phyloP scores from a whole-genome alignment of 306 rosid species.

The Vicia villosa region DNA sequence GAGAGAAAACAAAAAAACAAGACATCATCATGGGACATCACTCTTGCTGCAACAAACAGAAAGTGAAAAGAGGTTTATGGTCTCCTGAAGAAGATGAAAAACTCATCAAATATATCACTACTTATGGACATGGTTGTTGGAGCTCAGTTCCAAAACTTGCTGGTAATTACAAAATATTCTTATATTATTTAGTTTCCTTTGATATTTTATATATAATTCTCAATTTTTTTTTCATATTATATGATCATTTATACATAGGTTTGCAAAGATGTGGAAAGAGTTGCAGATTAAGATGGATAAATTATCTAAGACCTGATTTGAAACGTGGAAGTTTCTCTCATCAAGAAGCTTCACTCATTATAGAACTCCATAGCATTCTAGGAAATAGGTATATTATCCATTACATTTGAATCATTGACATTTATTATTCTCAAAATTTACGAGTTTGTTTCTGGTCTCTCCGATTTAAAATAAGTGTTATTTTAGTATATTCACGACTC shows the following conservation, averaged over 20 bases:
- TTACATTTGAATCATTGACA: slow-evolving; percentile 22
- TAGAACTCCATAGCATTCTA: slow-evolving; percentile 86
- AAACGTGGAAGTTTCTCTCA: slow-evolving; percentile 95
- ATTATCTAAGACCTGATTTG: slow-evolving; percentile 91
- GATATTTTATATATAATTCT: neutral
- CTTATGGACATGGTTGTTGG: slow-evolving; percentile 96
- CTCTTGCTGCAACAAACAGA: slow-evolving; percentile 96
- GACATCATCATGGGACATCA: slow-evolving; percentile 69
- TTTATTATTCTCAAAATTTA: neutral
- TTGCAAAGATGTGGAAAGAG: slow-evolving; percentile 95
- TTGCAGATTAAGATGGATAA: slow-evolving; percentile 95
- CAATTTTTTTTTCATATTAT: neutral
- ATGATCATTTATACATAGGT: slow-evolving; percentile 42
- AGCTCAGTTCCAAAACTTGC: slow-evolving; percentile 96
- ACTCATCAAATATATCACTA: slow-evolving; percentile 80
- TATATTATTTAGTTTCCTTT: neutral
- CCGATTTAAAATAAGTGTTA: no score
- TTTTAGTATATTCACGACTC: neutral
- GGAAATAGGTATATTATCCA: slow-evolving; percentile 70
- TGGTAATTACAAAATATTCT: slow-evolving; percentile 34
- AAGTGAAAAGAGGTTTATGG: slow-evolving; percentile 97
- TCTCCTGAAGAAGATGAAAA: slow-evolving; percentile 98
- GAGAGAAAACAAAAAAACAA: neutral
- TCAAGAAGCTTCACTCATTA: slow-evolving; percentile 85
- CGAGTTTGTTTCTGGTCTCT: neutral